These are phyloP conservation scores for Annulohypoxylon stygium DNA, from an alignment of 495 filamentous ascomycete species.

Conservation along the genomic window DNA sequence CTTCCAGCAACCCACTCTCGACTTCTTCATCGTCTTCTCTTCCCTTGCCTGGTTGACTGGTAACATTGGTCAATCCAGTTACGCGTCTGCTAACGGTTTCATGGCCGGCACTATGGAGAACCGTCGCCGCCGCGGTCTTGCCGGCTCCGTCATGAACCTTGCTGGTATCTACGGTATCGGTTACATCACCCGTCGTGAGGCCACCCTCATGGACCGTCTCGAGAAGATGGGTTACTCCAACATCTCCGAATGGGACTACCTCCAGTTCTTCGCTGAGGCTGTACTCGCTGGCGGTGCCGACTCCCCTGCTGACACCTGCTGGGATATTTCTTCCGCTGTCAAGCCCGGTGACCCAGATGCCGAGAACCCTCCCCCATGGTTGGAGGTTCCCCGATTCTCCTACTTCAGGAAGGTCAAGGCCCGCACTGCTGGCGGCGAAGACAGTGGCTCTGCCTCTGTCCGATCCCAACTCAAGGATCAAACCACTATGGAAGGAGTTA, in stretches of 20 bases:
- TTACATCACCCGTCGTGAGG: slow-evolving; percentile 41
- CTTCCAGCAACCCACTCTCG: slow-evolving; percentile 55
- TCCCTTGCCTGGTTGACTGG: slow-evolving; percentile 62
- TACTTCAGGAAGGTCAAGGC: slow-evolving; percentile 17
- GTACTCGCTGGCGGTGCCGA: slow-evolving; percentile 33
- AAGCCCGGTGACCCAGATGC: slow-evolving; percentile 16
- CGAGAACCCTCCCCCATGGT: slow-evolving; percentile 19
- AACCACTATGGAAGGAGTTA: slow-evolving; percentile 16
- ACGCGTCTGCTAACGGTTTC: slow-evolving; percentile 65
- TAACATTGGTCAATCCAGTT: slow-evolving; percentile 61
- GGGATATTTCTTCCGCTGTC: slow-evolving; percentile 19
- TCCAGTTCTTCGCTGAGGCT: slow-evolving; percentile 41
- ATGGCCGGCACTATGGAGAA: slow-evolving; percentile 51
- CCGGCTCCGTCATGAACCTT: slow-evolving; percentile 57
- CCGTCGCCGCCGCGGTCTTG: slow-evolving; percentile 49
- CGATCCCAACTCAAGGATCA: slow-evolving; percentile 13
- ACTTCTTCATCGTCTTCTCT: slow-evolving; percentile 69
- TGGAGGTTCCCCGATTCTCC: slow-evolving; percentile 19
- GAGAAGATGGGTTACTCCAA: slow-evolving; percentile 42
- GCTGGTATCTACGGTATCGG: slow-evolving; percentile 58
- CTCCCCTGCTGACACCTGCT: slow-evolving; percentile 6
- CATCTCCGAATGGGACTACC: slow-evolving; percentile 40
- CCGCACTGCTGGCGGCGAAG: slow-evolving; percentile 15
- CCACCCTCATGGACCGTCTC: slow-evolving; percentile 44
- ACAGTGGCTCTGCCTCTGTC: slow-evolving; percentile 12